These are phyloP conservation scores for Globisporangium uncinulatum DNA, from an alignment of 352 stramenopile species.

Conservation along the genomic window DNA sequence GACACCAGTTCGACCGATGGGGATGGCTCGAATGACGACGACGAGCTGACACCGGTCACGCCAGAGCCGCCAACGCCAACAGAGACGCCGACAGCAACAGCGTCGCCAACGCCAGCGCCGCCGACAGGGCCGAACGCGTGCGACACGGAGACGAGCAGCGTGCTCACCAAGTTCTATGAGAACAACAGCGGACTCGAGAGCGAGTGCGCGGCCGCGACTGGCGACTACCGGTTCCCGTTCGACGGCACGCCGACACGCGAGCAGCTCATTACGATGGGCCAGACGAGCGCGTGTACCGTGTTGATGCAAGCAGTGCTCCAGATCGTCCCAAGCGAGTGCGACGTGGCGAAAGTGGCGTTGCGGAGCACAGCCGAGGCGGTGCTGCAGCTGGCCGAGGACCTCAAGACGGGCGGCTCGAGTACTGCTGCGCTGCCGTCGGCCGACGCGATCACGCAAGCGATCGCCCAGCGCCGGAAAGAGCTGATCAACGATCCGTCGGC, in stretches of 20 bases:
- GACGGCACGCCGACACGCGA: constrained; percentile 12
- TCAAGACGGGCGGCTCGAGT: constrained; percentile 3
- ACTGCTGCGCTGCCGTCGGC: constrained; percentile 7
- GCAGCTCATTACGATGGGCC: constrained; percentile 15
- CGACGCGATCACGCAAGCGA: constrained; percentile 7
- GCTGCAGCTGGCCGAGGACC: constrained; percentile 9
- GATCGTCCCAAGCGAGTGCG: constrained; percentile 14
- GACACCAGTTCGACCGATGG: no score
- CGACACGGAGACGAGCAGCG: constrained; percentile 3
- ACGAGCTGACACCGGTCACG: neutral
- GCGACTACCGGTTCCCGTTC: constrained; percentile 20
- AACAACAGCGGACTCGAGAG: constrained; percentile 17
- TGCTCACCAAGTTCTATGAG: constrained; percentile 14
- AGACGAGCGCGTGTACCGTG: constrained; percentile 13
- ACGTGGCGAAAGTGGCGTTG: constrained; percentile 13
- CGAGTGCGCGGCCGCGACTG: constrained; percentile 12
- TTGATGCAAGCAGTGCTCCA: constrained; percentile 13
- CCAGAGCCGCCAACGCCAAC: neutral
- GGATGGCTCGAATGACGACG: no score
- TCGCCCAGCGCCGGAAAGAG: constrained; percentile 9
- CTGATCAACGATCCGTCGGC: constrained; percentile 2
- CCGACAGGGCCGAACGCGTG: neutral
- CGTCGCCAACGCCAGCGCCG: neutral
- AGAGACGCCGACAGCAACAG: neutral
- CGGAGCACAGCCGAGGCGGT: constrained; percentile 15